These are phyloP conservation scores for Jaltomata sinuosa DNA, from an alignment of 257 asterid genomes.

Conservation along the genomic window DNA sequence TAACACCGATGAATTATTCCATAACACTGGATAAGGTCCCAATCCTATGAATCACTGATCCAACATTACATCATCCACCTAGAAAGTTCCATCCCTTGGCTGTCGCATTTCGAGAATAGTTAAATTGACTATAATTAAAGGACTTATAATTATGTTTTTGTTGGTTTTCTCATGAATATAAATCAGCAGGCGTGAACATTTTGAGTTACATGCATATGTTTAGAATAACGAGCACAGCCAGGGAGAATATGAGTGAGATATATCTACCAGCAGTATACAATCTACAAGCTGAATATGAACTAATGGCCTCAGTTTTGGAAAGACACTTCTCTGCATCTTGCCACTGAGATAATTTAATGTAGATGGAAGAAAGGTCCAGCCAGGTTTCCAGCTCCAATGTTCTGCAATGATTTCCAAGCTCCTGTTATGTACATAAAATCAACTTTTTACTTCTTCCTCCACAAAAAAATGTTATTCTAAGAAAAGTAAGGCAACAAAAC, in stretches of 20 bases:
- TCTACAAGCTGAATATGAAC: conserved; percentile 52
- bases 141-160: neutral
- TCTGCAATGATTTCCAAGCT: conserved; percentile 19
- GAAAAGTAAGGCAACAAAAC: neutral
- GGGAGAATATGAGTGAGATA: neutral
- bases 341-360: conserved; percentile 62
- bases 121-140: neutral
- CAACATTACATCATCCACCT: neutral
- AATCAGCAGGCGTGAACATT: neutral
- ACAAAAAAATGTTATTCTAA: neutral
- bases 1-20: neutral
- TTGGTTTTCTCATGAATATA: neutral
- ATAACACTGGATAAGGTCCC: neutral
- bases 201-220: neutral
- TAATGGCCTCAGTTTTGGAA: conserved; percentile 49
- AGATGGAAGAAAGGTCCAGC: conserved; percentile 82
- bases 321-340: conserved; percentile 80
- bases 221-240: neutral
- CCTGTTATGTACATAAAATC: conserved; percentile 27
- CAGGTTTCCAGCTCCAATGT: conserved; percentile 66
- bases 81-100: neutral
- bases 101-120: neutral
- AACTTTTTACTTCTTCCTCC: neutral
- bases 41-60: neutral
- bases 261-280: conserved; percentile 65